Evolutionary conservation across 148 eudicot genomes (phyloP).

Genomic region (Camellia granthamiana): DNA sequence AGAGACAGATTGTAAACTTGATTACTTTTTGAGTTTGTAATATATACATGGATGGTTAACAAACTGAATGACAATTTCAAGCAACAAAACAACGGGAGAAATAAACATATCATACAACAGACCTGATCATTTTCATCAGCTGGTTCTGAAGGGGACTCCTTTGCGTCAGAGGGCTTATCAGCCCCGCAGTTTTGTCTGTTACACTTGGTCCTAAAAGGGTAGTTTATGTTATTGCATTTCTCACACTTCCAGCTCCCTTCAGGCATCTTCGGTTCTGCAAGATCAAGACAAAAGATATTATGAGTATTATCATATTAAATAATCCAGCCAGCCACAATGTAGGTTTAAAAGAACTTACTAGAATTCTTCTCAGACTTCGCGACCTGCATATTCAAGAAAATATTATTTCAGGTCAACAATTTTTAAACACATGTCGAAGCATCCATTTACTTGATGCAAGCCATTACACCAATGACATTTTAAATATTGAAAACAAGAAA

Average conservation of each 20-base stretch:
- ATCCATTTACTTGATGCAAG: background rate
- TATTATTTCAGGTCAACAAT: background rate
- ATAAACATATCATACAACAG: conserved; percentile 43
- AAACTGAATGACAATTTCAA: conserved; percentile 9
- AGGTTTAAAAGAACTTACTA: conserved; percentile 50
- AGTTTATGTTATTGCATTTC: conserved; percentile 84
- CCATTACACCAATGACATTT: background rate
- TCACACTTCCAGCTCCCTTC: conserved; percentile 99
- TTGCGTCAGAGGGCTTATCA: conserved; percentile 74
- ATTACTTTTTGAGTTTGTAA: conserved; percentile 17
- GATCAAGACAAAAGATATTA: background rate
- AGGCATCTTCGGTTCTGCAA: conserved; percentile 83
- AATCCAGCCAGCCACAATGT: background rate
- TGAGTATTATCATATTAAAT: background rate
- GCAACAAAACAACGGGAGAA: conserved; percentile 15
- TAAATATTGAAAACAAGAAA: background rate
- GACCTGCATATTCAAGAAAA: conserved; percentile 41
- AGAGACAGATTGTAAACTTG: background rate
- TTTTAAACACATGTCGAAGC: background rate
- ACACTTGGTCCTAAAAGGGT: conserved; percentile 93
- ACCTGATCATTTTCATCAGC: conserved; percentile 81
- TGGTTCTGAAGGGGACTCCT: conserved; percentile 45
- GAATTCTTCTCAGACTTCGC: conserved; percentile 56
- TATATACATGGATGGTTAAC: conserved; percentile 13
- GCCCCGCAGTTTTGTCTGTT: conserved; percentile 99